Conservation (phyloP, 768 basidiomycete genomes). For the Lentinula boryana region DNA sequence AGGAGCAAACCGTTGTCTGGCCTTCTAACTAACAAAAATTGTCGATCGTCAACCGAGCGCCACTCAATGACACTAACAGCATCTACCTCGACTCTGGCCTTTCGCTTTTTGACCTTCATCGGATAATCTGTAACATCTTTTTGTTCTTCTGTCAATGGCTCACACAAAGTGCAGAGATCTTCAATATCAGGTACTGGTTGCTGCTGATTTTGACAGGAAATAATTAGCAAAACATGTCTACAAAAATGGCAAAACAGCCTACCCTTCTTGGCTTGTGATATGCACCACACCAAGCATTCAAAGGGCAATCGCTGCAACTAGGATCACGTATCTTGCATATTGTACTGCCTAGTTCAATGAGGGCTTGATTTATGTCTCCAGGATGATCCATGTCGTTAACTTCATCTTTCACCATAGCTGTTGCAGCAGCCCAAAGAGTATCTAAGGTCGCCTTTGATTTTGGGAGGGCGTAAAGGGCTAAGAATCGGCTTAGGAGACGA, state of each 20-base stretch:
- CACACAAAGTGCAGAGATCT: slow-evolving; percentile 67
- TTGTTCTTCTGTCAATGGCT: slow-evolving; percentile 35
- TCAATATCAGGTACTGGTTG: slow-evolving; percentile 56
- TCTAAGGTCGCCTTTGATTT: slow-evolving; percentile 76
- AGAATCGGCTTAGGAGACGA: slow-evolving; percentile 74
- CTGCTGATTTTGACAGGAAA: neutral
- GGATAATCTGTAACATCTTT: slow-evolving; percentile 70
- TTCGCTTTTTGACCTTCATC: slow-evolving; percentile 81
- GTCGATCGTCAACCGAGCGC: slow-evolving; percentile 40
- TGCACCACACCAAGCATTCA: slow-evolving; percentile 65
- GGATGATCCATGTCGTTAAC: slow-evolving; percentile 35
- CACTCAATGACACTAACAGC: slow-evolving; percentile 86
- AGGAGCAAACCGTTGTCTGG: slow-evolving; percentile 68
- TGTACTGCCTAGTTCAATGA: slow-evolving; percentile 93
- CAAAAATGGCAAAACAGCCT: neutral
- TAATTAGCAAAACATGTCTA: neutral
- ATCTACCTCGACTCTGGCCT: slow-evolving; percentile 78
- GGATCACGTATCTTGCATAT: slow-evolving; percentile 87
- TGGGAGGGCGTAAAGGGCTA: slow-evolving; percentile 77
- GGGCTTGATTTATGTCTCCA: slow-evolving; percentile 86
- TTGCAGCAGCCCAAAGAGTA: slow-evolving; percentile 77
- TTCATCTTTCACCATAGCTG: slow-evolving; percentile 48
- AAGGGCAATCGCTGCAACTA: slow-evolving; percentile 64
- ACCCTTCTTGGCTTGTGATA: slow-evolving; percentile 26
- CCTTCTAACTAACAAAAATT: slow-evolving; percentile 74